Base-by-base conservation (phyloP, 768 basidiomycete genomes). In the Mycena alexandri region DNA sequence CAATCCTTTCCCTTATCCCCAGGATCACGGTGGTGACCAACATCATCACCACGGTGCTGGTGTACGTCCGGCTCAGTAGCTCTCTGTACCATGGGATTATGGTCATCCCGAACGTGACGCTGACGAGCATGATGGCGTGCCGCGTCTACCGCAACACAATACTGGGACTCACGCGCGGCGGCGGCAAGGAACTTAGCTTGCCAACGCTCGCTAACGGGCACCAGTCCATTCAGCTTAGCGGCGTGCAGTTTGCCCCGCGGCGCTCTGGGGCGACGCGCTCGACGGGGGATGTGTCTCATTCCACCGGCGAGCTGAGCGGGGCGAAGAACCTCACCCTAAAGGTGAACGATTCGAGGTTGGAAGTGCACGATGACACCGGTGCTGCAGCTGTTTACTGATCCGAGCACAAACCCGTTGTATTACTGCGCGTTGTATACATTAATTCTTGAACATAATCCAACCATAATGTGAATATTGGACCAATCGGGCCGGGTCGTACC, bases 101-200 rank as follows among this genome's bases (percentile, higher is more conserved):
- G 42, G 46, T 36, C 19, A 44, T 61, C 53, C 66, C 60, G 43
- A 61, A 53, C 46, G 9, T 62, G 17, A 61, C 60, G 47, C 60
- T 67, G 36, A 67, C 60, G 24, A 62, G 61, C 24, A 63, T 63
- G n/a, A 63, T 63, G 61, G 61, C 61, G 22, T 51, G 47, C 47
- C 61, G 61, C 38, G 66, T 67, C 44, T 67, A 67, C 46, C 58
- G 66, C 41, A 61, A 56, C 36, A 57, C 66, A 22, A 67, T 22
- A 42, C 62, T 63, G 34, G 34, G 52, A 38, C 34, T 54, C 34
- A 41, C 34, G 14, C 52, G 34, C 52, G 34, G 34, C 52, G 34
- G 52, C 52, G 21, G 34, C 34, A 17, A 38, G 34, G 34, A 54
- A 54, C 52, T 54, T 21, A 38, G 34, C 34, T 38, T 54, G 52